A percentile compares a stretch with the other conserved stretches of the same genome.
Conservation (phyloP, 148 eudicot genomes). For the Rhododendron ovatum region DNA sequence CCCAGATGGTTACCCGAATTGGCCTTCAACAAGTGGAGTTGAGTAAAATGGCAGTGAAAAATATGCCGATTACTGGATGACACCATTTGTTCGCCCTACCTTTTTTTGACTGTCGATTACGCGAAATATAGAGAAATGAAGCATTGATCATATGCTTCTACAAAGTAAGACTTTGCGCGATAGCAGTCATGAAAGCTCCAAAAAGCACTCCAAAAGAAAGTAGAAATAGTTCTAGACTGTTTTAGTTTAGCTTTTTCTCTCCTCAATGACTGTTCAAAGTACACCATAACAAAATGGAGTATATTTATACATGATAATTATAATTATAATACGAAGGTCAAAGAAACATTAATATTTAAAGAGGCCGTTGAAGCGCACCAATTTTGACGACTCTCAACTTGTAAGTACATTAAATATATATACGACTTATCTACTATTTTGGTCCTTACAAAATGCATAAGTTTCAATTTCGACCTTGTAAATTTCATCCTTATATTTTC, state of each 20-base stretch:
- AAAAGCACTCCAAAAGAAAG: background rate
- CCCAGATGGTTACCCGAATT: slow-evolving; percentile 52
- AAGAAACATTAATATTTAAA: no score
- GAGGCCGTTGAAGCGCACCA: no score
- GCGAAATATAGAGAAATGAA: background rate
- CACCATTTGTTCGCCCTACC: background rate
- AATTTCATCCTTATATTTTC: no score
- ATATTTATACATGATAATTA: no score
- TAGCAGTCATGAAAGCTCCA: background rate
- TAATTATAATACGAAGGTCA: no score
- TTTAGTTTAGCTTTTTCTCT: background rate
- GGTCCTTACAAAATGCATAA: no score
- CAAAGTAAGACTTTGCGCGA: background rate
- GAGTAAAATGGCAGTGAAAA: slow-evolving; percentile 56
- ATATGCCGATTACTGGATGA: slow-evolving; percentile 26
- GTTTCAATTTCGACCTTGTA: no score
- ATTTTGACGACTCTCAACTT: no score
- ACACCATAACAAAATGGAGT: background rate
- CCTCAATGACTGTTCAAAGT: background rate
- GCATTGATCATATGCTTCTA: background rate
- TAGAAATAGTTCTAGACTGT: background rate
- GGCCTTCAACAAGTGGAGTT: slow-evolving; percentile 68
- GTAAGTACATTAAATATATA: no score
- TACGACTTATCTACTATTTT: no score
- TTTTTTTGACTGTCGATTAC: background rate